Base-by-base conservation (phyloP, 2,329 filamentous ascomycete genomes). In the Penicillium sp. region DNA sequence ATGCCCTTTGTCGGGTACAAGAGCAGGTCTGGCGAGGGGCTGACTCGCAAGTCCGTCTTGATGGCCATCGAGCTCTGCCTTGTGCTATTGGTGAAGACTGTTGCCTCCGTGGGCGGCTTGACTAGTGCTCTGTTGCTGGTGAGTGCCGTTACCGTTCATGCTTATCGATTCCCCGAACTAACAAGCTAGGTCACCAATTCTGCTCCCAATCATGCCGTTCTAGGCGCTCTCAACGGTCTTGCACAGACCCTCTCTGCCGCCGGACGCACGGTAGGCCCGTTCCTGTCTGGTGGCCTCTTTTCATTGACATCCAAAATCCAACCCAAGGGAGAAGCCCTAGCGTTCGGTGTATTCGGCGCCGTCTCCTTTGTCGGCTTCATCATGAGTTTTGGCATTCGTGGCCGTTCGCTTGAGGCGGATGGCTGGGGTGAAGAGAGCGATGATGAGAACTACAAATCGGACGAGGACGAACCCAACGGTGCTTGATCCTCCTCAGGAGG, bases 171-270 rank as follows among this genome's bases (percentile, higher is more conserved):
- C 10, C 4, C 19, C 17, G 25, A 17, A 13, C 39, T 39, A 36
- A 17, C 11, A 21, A 25, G 16, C 34, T 48, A 91, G 86, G 90
- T 98, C 51, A 97, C 89, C 25, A 98, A 98, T 57, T 94, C 87
- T 1, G 87, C 89, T 0, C 87, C 89, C 0, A 88, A 90, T 6
- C 80, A 91, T 63, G 82, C 85, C 4, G 89, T 87, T 0, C 77
- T 98, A 0, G 93, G 93, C 3, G 89, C 87, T 0, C 75, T 98
- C 17, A 96, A 98, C 58, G 93, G 93, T 7, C 78, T 97, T 20
- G 93, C 93, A 0, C 93, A 98, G 65, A 95, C 89, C 0, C 79
- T 98, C 0, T 94, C 88, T 0, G 93, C 93, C 0, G 87, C 87
- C 0, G 93, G 93, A 7, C 82, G 93, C 44, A 89, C 90, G 29